Conservation (phyloP, 1,284 basidiomycete genomes). For the Ustanciosporium gigantosporum region DNA sequence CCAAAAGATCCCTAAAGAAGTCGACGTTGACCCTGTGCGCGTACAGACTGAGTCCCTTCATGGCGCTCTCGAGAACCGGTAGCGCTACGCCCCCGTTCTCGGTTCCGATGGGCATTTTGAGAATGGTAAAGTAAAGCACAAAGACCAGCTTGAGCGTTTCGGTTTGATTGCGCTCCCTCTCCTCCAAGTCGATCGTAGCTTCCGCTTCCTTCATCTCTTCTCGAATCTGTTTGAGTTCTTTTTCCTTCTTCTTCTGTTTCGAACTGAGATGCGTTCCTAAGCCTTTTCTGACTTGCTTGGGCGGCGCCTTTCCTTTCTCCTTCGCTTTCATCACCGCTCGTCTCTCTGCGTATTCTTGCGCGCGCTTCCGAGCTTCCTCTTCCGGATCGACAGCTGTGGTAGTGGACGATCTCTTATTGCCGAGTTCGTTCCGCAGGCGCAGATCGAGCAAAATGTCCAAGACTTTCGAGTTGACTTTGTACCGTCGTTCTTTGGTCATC, state of each 20-base stretch:
- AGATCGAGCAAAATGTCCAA: slow-evolving; percentile 83
- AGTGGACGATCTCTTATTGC: slow-evolving; percentile 72
- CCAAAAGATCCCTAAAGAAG: slow-evolving; percentile 94
- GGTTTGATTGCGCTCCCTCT: slow-evolving; percentile 85
- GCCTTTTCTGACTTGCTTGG: slow-evolving; percentile 53
- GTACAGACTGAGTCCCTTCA: slow-evolving; percentile 89
- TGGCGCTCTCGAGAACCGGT: slow-evolving; percentile 80
- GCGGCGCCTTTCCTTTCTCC: slow-evolving; percentile 38
- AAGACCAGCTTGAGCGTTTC: slow-evolving; percentile 98
- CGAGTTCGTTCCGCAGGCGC: slow-evolving; percentile 84
- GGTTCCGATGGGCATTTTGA: slow-evolving; percentile 72
- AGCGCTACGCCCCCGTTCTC: slow-evolving; percentile 69
- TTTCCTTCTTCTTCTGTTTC: slow-evolving; percentile 54
- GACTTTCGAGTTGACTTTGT: slow-evolving; percentile 85
- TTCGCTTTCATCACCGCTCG: slow-evolving; percentile 53
- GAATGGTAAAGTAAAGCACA: slow-evolving; percentile 92
- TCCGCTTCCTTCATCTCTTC: slow-evolving; percentile 69
- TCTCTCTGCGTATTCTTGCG: slow-evolving; percentile 42
- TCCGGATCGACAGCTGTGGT: slow-evolving; percentile 63
- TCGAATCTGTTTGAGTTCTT: slow-evolving; percentile 51
- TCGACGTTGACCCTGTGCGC: slow-evolving; percentile 97
- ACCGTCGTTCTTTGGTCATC: slow-evolving; percentile 93
- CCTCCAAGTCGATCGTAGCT: slow-evolving; percentile 90
- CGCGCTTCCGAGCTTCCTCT: slow-evolving; percentile 68
- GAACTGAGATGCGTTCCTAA: slow-evolving; percentile 52